phyloP scores from a whole-genome alignment of 148 eudicot genomes.

The Silene uniflora region DNA sequence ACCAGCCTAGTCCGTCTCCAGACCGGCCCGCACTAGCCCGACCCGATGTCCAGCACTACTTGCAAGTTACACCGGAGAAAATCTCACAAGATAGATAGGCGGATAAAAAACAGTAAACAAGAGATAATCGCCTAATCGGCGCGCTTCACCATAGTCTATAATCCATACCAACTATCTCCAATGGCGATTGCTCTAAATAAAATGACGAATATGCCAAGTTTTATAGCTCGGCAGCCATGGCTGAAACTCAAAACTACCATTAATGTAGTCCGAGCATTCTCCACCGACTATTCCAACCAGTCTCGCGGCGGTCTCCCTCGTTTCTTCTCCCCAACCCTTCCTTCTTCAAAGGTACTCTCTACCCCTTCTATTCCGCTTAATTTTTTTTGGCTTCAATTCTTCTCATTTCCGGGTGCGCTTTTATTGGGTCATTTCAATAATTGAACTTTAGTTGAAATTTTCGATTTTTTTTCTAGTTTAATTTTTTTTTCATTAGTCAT shows the following conservation, averaged over 20 bases:
- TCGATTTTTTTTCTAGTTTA: too few species aligned
- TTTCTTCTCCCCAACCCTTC: constrained; percentile 72
- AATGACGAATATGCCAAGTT: neutral
- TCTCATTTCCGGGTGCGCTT: neutral
- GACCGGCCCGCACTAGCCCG: too few species aligned
- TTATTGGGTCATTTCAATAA: too few species aligned
- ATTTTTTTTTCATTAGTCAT: too few species aligned
- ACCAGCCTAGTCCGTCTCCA: too few species aligned
- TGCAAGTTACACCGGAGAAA: too few species aligned
- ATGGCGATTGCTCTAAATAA: constrained; percentile 7
- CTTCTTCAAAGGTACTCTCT: constrained; percentile 56
- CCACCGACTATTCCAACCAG: constrained; percentile 53
- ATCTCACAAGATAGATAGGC: too few species aligned
- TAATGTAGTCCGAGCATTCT: constrained; percentile 22
- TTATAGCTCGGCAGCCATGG: constrained; percentile 10
- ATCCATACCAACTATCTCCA: neutral
- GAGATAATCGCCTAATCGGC: too few species aligned
- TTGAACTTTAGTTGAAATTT: too few species aligned
- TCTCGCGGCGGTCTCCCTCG: constrained; percentile 95
- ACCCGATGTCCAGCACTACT: too few species aligned
- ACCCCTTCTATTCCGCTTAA: neutral
- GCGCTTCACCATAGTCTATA: too few species aligned
- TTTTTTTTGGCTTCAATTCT: neutral
- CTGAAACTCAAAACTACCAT: constrained; percentile 25
- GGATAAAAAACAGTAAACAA: too few species aligned